Evolutionary conservation across 148 eudicot genomes (phyloP).

Genomic region (Chenopodium berlandieri): DNA sequence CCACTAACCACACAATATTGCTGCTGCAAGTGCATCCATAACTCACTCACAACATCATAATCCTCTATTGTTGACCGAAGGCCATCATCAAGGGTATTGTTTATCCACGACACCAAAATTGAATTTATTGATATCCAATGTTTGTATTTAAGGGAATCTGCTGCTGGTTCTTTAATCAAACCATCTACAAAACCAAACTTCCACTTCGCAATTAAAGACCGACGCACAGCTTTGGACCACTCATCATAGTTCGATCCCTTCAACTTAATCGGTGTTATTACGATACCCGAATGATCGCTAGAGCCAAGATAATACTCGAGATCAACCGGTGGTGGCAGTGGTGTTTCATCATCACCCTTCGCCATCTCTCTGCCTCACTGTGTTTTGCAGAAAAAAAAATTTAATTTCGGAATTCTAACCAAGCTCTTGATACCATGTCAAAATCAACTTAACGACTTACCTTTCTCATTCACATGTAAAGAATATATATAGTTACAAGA

Average conservation of each 20-base stretch:
- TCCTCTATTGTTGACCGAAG: not conserved
- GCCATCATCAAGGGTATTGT: not conserved
- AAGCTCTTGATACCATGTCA: too few relatives aligned
- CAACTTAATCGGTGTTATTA: too few relatives aligned
- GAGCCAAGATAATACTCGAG: too few relatives aligned
- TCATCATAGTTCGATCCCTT: not conserved
- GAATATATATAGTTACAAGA: too few relatives aligned
- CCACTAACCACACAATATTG: not conserved
- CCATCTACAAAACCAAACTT: not conserved
- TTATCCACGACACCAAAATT: not conserved
- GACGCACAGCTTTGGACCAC: not conserved
- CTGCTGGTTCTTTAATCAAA: not conserved
- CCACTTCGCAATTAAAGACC: not conserved
- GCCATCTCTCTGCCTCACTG: too few relatives aligned
- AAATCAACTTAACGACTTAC: too few relatives aligned
- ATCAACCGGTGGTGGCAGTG: too few relatives aligned
- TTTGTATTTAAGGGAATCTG: not conserved
- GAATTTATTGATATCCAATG: not conserved
- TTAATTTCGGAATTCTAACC: too few relatives aligned
- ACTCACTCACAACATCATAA: not conserved
- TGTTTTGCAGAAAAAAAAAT: too few relatives aligned
- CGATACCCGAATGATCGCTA: too few relatives aligned
- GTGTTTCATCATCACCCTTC: too few relatives aligned
- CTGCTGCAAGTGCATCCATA: not conserved
- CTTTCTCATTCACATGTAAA: too few relatives aligned